Evolutionary conservation across 2,329 filamentous ascomycete species (phyloP).

Genomic region (Calonectria pseudoturangicola): DNA sequence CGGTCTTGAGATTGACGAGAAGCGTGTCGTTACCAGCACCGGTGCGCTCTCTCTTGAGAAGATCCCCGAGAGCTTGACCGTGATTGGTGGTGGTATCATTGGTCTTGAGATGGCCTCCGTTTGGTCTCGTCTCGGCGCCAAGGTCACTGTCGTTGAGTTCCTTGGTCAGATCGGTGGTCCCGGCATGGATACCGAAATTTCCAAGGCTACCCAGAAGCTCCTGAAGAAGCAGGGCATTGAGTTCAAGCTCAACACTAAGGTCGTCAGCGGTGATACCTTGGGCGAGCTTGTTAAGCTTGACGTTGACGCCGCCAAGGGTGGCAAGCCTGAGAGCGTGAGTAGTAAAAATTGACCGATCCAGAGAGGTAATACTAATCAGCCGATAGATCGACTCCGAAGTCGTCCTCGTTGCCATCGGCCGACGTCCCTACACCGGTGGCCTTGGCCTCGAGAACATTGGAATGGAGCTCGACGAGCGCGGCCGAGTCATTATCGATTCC

Average conservation of each 20-base stretch:
- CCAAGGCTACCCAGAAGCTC: slow-evolving; percentile 94
- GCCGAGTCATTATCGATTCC: slow-evolving; percentile 96
- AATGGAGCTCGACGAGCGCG: slow-evolving; percentile 92
- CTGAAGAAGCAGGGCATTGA: slow-evolving; percentile 97
- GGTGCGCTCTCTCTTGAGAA: slow-evolving; percentile 92
- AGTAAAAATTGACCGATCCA: neutral
- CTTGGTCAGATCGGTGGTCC: slow-evolving; percentile 96
- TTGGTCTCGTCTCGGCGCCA: slow-evolving; percentile 93
- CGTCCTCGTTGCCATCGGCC: slow-evolving; percentile 96
- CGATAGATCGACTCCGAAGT: slow-evolving; percentile 92
- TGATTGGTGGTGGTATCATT: slow-evolving; percentile 99
- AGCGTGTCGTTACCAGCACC: slow-evolving; percentile 97
- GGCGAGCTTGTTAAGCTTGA: slow-evolving; percentile 87
- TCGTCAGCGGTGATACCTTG: slow-evolving; percentile 86
- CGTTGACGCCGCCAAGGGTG: slow-evolving; percentile 95
- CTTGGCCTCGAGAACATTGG: slow-evolving; percentile 96
- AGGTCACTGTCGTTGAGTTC: slow-evolving; percentile 99
- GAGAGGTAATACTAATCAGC: slow-evolving; percentile 47
- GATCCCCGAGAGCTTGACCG: slow-evolving; percentile 96
- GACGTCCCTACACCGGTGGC: slow-evolving; percentile 93
- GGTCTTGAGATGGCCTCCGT: slow-evolving; percentile 99
- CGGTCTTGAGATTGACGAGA: slow-evolving; percentile 95
- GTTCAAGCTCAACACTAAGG: slow-evolving; percentile 99
- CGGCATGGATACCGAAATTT: slow-evolving; percentile 96
- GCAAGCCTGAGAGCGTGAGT: slow-evolving; percentile 92